Evolutionary conservation across 1,139 yeast species (phyloP), one percentile per base, ranked within the genome.

Genomic region (Debaryomycetaceae sp.): DNA sequence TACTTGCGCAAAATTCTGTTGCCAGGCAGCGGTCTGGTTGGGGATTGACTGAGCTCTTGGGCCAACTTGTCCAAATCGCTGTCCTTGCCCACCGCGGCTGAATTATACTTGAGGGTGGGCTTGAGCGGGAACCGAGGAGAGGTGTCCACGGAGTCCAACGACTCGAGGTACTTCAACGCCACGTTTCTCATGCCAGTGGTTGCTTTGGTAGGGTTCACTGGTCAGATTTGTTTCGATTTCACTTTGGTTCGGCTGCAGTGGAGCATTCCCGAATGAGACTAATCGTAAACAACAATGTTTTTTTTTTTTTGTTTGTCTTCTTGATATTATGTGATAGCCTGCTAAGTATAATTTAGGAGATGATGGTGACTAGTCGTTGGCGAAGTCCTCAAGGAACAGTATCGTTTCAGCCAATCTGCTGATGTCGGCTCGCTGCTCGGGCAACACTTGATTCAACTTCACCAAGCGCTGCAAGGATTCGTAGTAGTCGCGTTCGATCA

Each of bases 1-100:
- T 58, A 67, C 28, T 56, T 53, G n/a, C 63, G 45, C 29, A 16
- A n/a, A n/a, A n/a, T n/a, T n/a, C n/a, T n/a, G n/a, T n/a, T n/a
- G n/a, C n/a, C n/a, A n/a, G n/a, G n/a, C n/a, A n/a, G 55, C 2
- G 56, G 51, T 31, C 54, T 59, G 4, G 46, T 30, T 2, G 59
- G 54, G 3, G 54, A 49, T 15, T 57, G 42, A 34, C 12, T 19
- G 39, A 67, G 46, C 41, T 67, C 64, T 29, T 55, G 49, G 4
- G 72, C 72, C 32, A 67, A 48, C 13, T 45, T 54, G 30, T 67
- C 73, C 34, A 67, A 50, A 35, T 66, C 73, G 12, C 48, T 46
- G 32, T 55, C 56, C 24, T 49, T 45, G n/a, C 45, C 40, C 10
- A 36, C 31, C 19, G 41, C 38, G 12, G 42, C 33, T 8, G 51